Percentiles rank a stretch among this genome's conserved stretches.
phyloP scores from a whole-genome alignment of 208 protist genomes.

The Blastocrithidia nonstop region DNA sequence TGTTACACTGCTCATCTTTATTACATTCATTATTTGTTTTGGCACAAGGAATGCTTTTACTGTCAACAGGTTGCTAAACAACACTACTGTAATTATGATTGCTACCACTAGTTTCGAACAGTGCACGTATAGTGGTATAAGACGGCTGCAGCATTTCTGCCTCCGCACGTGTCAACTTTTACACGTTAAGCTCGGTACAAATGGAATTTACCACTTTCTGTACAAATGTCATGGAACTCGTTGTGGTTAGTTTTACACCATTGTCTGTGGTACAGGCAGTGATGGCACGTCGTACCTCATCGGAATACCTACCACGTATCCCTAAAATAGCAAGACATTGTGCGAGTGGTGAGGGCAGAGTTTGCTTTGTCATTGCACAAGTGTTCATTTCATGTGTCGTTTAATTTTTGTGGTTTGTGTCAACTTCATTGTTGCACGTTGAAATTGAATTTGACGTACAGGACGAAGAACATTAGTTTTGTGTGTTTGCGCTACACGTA shows the following conservation, averaged over 20 bases:
- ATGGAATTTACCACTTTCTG: constrained; percentile 13
- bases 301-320: constrained; percentile 41
- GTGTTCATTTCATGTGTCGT: background rate
- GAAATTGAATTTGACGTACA: background rate
- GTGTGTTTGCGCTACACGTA: background rate
- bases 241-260: constrained; percentile 28
- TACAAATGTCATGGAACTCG: constrained; percentile 21
- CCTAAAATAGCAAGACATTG: constrained; percentile 67
- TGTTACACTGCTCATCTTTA: no score
- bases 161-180: constrained; percentile 25
- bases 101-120: no score
- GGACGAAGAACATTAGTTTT: background rate
- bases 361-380: background rate
- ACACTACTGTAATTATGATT: no score
- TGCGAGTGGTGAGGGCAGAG: constrained; percentile 23
- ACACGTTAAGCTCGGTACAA: constrained; percentile 6
- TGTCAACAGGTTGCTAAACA: no score
- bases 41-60: no score
- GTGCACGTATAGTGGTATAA: no score
- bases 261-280: constrained; percentile 12
- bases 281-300: constrained; percentile 21
- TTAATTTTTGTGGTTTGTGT: background rate
- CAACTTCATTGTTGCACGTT: constrained; percentile 1
- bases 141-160: constrained; percentile 10
- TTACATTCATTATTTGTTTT: no score